These are phyloP conservation scores for Prunella vulgaris DNA, from an alignment of 257 asterid genomes.

Conservation along the genomic window DNA sequence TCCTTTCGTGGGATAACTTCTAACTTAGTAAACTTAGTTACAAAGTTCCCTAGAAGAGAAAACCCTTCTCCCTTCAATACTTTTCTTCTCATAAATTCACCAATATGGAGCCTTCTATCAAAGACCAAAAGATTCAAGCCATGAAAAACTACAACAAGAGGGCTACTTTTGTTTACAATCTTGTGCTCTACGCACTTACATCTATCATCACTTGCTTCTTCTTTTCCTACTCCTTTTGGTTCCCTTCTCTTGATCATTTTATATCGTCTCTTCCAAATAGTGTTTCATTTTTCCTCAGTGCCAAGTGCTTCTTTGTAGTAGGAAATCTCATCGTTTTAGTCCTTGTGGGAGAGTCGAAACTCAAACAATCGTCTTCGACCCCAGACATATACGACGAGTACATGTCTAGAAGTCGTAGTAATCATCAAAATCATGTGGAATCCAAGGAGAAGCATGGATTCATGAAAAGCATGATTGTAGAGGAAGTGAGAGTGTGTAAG, in stretches of 20 bases:
- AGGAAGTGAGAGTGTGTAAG: conserved; percentile 15
- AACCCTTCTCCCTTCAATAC: neutral
- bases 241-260: conserved; percentile 20
- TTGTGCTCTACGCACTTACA: conserved; percentile 51
- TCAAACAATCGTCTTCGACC: conserved; percentile 16
- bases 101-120: conserved; percentile 41
- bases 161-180: conserved; percentile 35
- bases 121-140: conserved; percentile 34
- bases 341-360: conserved; percentile 33
- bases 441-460: neutral
- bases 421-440: neutral
- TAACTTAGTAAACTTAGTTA: neutral
- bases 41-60: neutral
- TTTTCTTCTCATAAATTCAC: conserved; percentile 6
- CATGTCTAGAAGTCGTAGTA: conserved; percentile 32
- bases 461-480: conserved; percentile 3
- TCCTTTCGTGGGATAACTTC: conserved; percentile 9
- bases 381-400: conserved; percentile 38
- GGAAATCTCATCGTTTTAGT: conserved; percentile 34
- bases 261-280: neutral
- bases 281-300: conserved; percentile 20
- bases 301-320: conserved; percentile 35
- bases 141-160: conserved; percentile 38
- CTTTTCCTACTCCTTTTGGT: conserved; percentile 34
- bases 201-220: conserved; percentile 42